Evolutionary conservation across 75 land plant species (phyloP).

Genomic region (Adiantum capillusveneris): DNA sequence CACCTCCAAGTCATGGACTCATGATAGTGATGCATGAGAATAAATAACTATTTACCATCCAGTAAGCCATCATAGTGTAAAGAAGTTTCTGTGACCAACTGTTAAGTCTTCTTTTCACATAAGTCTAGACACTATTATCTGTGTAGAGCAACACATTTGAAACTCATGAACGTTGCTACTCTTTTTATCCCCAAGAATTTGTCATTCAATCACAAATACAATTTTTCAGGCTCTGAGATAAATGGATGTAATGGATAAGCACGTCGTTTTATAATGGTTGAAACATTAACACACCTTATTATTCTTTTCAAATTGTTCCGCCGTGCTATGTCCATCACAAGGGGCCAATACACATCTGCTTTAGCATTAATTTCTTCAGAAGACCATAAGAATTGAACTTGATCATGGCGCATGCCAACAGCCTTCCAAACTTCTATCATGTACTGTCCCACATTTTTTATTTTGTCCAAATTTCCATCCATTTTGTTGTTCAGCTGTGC

Average conservation of each 20-base stretch:
- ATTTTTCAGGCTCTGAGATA: too few species aligned
- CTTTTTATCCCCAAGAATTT: too few species aligned
- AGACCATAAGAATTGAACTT: slow-evolving; percentile 87
- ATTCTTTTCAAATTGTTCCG: slow-evolving; percentile 73
- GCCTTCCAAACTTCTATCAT: slow-evolving; percentile 94
- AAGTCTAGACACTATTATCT: too few species aligned
- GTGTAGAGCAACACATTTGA: too few species aligned
- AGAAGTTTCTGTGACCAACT: too few species aligned
- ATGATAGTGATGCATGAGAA: too few species aligned
- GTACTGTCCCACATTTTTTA: slow-evolving; percentile 63
- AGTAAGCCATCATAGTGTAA: too few species aligned
- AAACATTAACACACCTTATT: slow-evolving; percentile 33
- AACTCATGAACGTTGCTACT: too few species aligned
- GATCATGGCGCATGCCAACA: slow-evolving; percentile 68
- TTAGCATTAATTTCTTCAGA: slow-evolving; percentile 81
- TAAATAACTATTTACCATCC: too few species aligned
- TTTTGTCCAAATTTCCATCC: slow-evolving; percentile 93
- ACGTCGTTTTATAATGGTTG: not conserved
- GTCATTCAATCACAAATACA: too few species aligned
- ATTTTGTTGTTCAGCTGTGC: slow-evolving; percentile 95
- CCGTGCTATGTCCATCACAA: slow-evolving; percentile 94
- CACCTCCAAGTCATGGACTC: too few species aligned
- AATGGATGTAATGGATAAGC: not conserved
- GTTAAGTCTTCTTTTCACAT: too few species aligned
- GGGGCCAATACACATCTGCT: slow-evolving; percentile 85